Conservation (phyloP, 495 filamentous ascomycete genomes). For the Neurospora sp. region DNA sequence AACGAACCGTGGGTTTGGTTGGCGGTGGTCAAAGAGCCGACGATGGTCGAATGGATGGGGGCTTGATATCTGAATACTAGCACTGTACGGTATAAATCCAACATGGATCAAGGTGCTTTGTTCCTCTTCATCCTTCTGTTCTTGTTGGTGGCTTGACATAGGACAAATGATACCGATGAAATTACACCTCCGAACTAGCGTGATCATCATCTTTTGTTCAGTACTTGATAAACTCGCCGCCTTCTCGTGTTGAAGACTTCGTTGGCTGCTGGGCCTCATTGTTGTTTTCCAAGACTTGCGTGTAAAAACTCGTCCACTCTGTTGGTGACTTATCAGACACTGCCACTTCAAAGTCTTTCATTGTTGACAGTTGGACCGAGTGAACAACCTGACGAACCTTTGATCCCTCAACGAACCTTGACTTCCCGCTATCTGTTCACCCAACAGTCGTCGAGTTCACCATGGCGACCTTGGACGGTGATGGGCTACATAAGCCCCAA, state of each 20-base stretch:
- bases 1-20: background rate
- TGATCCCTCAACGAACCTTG: background rate
- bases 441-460: background rate
- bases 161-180: background rate
- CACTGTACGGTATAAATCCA: background rate
- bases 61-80: background rate
- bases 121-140: background rate
- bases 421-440: background rate
- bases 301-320: background rate
- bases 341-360: background rate
- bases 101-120: background rate
- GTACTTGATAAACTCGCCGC: background rate
- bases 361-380: background rate
- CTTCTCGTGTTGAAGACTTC: background rate
- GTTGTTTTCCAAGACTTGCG: background rate
- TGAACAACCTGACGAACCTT: background rate
- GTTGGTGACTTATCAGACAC: background rate
- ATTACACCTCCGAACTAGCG: background rate
- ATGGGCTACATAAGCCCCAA: background rate
- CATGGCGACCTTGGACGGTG: background rate
- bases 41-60: background rate
- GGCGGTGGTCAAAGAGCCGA: background rate
- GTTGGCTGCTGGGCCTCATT: background rate
- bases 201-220: background rate
- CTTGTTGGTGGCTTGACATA: background rate